Evolutionary conservation across 2,329 filamentous ascomycete species (phyloP).

Genomic region (Botrytis byssoidea): DNA sequence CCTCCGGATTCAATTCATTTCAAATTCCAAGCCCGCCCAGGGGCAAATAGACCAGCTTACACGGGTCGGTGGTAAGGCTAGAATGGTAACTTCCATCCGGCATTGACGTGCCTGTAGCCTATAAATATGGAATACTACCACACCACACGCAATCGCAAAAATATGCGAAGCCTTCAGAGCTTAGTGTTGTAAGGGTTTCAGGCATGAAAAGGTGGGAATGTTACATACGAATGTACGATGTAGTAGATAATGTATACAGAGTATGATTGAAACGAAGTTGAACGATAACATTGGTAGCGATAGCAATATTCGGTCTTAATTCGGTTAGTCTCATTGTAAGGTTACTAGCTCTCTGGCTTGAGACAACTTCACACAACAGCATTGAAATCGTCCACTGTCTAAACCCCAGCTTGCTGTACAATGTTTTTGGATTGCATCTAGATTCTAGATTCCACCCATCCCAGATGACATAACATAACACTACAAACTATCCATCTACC

Average conservation of each 20-base stretch:
- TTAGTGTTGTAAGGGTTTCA: neutral
- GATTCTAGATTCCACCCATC: neutral
- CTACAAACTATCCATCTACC: neutral
- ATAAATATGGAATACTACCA: neutral
- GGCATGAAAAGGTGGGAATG: neutral
- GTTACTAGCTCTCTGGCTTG: too few relatives aligned
- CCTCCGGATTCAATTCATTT: neutral
- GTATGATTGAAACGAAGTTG: neutral
- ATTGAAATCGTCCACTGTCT: neutral
- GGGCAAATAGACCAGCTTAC: neutral
- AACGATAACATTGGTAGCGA: neutral
- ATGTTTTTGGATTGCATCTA: neutral
- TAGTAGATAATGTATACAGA: neutral
- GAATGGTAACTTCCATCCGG: slow-evolving; percentile 7
- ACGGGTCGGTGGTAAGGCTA: slow-evolving; percentile 2
- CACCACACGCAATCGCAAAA: neutral
- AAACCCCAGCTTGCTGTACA: neutral
- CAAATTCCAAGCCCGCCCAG: neutral
- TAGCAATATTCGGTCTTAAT: neutral
- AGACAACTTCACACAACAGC: neutral
- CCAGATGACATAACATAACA: neutral
- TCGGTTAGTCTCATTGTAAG: neutral
- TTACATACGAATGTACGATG: neutral
- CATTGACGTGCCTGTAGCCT: neutral
- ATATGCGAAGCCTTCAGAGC: neutral